Evolutionary conservation across 164 flowering plant genomes (phyloP).

Genomic region (Magnolia kwangsiensis): DNA sequence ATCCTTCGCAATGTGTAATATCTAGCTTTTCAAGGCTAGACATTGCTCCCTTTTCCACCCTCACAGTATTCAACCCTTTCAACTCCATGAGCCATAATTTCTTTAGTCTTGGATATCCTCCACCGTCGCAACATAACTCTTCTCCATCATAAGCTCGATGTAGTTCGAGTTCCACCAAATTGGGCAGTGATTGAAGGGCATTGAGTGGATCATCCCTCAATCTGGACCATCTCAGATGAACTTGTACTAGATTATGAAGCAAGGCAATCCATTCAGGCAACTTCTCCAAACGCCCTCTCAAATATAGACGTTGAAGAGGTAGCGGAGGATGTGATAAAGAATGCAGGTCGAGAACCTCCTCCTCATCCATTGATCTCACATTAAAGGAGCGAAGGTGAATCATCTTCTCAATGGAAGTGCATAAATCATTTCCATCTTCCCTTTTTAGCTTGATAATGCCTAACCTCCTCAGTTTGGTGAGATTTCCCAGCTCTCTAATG

Average conservation of each 20-base stretch:
- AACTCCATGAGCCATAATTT: not conserved
- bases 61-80: not conserved
- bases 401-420: constrained; percentile 10
- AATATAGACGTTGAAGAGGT: not conserved
- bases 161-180: not conserved
- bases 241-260: constrained; percentile 1
- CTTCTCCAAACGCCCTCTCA: constrained; percentile 1
- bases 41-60: not conserved
- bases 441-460: not conserved
- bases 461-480: constrained; percentile 9
- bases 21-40: not conserved
- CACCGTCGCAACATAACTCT: not conserved
- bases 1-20: not conserved
- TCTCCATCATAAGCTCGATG: constrained; percentile 2
- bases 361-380: not conserved
- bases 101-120: not conserved
- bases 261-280: not conserved
- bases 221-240: constrained; percentile 7
- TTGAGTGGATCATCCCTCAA: constrained; percentile 4
- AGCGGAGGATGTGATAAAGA: not conserved
- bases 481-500: constrained; percentile 4
- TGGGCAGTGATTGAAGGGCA: constrained; percentile 2
- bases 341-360: constrained; percentile 3
- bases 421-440: constrained; percentile 5
- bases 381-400: not conserved